Evolutionary conservation across 1,139 yeast species (phyloP), one percentile per base, ranked within the genome.

Genomic region (Protomyces macrosporus): DNA sequence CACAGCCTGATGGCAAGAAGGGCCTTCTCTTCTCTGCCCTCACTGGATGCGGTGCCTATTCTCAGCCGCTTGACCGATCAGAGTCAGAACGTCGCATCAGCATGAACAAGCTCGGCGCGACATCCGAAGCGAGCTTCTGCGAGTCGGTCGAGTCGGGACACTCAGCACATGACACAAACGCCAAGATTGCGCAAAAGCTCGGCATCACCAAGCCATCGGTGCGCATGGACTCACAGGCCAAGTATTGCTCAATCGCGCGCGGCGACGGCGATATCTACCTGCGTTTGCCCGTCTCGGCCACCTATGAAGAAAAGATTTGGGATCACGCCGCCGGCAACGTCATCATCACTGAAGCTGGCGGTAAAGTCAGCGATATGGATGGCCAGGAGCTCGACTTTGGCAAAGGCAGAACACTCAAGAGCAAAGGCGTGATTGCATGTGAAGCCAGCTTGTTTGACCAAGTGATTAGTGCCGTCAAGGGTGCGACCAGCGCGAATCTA

Each of bases 71-170:
- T 35, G 60, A 65, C 48, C 42, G 63, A 5, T 33, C 45, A 5
- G 65, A 53, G 9, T 55, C 59, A 23, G 66, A 71, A 32, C 45
- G 55, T 36, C 67, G 66, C 14, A 76, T 78, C 65, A 56, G 65
- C 54, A 76, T 78, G 73, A 72, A 74, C 59, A 55, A 66, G 33
- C 66, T 76, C 50, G 45, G 67, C 14, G 56, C 62, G 60, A 54
- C 86, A 3, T 69, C 73, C 0, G 75, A 79, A 3, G 83, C 88
- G 53, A 84, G 84, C 72, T 93, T 93, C 57, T 86, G 95, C 55
- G 98, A 95, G 77, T 95, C 96, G 67, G 98, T 93, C n/a, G 99
- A 93, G 76, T 87, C 89, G 72, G 93, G 93, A 1, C 99, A 93
- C 73, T 90, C 97, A 1, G 86, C 97, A 1, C 98, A 90, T 72